Percentiles rank a stretch among this genome's conserved stretches.
phyloP scores from a whole-genome alignment of 495 filamentous ascomycete species.

The Geopyxis carbonaria region DNA sequence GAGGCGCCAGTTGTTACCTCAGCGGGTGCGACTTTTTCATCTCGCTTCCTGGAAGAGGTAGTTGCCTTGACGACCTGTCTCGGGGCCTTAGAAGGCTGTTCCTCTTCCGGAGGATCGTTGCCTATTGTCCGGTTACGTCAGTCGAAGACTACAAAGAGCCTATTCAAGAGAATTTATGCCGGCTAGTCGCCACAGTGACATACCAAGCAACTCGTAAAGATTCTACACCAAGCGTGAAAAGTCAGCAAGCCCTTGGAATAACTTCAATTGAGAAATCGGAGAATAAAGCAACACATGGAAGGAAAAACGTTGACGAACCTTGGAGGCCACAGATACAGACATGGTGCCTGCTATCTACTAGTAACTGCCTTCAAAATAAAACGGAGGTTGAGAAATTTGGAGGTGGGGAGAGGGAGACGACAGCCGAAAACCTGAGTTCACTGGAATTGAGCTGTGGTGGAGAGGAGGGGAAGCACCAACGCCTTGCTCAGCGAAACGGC shows the following conservation, averaged over 20 bases:
- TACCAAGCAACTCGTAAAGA: conserved; percentile 80
- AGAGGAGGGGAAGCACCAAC: too few relatives aligned
- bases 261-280: background rate
- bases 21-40: conserved; percentile 46
- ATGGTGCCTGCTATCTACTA: conserved; percentile 30
- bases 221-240: conserved; percentile 37
- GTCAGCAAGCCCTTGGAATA: conserved; percentile 2
- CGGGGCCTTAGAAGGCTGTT: conserved; percentile 54
- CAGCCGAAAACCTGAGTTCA: conserved; percentile 9
- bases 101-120: conserved; percentile 81
- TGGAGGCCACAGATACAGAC: conserved; percentile 40
- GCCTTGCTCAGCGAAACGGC: too few relatives aligned
- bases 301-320: conserved; percentile 31
- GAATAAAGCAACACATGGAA: background rate
- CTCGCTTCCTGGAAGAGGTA: conserved; percentile 65
- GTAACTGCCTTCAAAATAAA: conserved; percentile 21
- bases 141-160: background rate
- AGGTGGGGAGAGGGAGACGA: conserved; percentile 7
- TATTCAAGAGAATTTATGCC: background rate
- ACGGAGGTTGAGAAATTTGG: conserved; percentile 1
- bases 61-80: conserved; percentile 80
- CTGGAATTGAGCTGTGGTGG: conserved; percentile 6
- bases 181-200: conserved; percentile 15
- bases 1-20: conserved; percentile 22
- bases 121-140: conserved; percentile 30